Evolutionary conservation across 495 filamentous ascomycete species (phyloP), one percentile per base, ranked within the genome.

Genomic region (Penicillium coffeae): DNA sequence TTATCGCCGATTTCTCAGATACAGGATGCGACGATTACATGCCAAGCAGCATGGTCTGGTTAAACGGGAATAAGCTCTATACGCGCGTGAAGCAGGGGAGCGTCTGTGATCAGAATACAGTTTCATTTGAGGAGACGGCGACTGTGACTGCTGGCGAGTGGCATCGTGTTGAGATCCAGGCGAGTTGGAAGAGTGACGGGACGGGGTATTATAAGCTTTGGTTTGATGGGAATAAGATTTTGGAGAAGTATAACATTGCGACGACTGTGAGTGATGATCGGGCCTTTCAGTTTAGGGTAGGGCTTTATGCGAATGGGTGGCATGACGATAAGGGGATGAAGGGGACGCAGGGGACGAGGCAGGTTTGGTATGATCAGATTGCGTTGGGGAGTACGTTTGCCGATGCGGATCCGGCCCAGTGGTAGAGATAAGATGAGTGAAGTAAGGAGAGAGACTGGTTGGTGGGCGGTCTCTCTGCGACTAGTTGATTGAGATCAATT

Each of bases 241-340:
- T 71, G 21, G 70, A 80, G 35, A 25, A 62, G 45, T 58, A 58
- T 32, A 57, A 70, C 41, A 57, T 78, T 5, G 41, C 61, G 27
- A 80, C 78, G 5, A 80, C 68, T 1, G 62, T 79, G 15, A 57
- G 64, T 5, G 74, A 78, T 48, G 61, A 64, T 16, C 60, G 62
- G 6, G 52, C 51, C 19, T 80, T 80, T 56, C 69, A 79, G 62
- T 80, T 77, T 60, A 64, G 74, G 3, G 74, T 75, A 34, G 78
- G 77, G 1, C 62, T 80, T 8, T 82, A 80, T 58, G 78, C 78
- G 0, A 82, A 80, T 55, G 70, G 67, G 6, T 82, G 78, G 78
- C 66, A 80, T 46, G 78, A 80, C 45, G 62, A 75, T 43, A 50
- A 44, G 1, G 52, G 57, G 13, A 64, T 71, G 50, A 50, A 66